Base-by-base conservation (phyloP, 2,329 filamentous ascomycete species). In the Aspergillus brasiliensis region DNA sequence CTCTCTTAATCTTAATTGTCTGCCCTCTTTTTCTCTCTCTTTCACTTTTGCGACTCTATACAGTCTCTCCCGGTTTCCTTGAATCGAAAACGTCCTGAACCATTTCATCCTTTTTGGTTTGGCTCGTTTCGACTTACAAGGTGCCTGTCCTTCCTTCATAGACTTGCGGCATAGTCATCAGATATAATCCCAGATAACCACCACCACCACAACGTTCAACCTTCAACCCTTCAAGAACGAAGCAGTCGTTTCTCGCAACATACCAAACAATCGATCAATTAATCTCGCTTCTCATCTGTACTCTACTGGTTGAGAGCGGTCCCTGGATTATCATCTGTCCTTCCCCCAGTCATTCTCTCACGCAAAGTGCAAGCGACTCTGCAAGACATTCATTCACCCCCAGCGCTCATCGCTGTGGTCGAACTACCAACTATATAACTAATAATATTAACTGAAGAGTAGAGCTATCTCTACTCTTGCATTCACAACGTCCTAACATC, bases 341-440 rank as follows among this genome's bases (percentile, higher is more conserved):
- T 17, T 70, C 69, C 70, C 71, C 65, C 69, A 72, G 70, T 74
- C 74, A 71, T 70, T 77, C 75, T 67, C 70, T 76, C 66, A 63
- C 58, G 63, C 61, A 27, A 59, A 58, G 59, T 59, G 52, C 62
- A 57, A 62, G 71, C 74, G 72, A 75, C 69, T 68, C 65, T 71
- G 63, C 57, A 59, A 63, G 57, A 65, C 64, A 63, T 60, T 67
- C 66, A 59, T 66, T 67, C 61, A 46, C 48, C 57, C 17, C 40
- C 51, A 51, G 51, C 49, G 55, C 31, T 34, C 51, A 13, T 46
- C 56, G 57, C 31, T 25, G 47, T 61, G 56, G 40, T 37, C 56
- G 56, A 56, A 52, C 40, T 54, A 57, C 46, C n/a, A 28, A 51
- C 31, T 57, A 65, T 57, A 65, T 53, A 48, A 58, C 53, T 62